Percentiles rank a stretch among this genome's conserved stretches.
These are phyloP conservation scores for Hymenoscyphus albidus DNA, from an alignment of 2,329 filamentous ascomycete genomes.

Conservation along the genomic window DNA sequence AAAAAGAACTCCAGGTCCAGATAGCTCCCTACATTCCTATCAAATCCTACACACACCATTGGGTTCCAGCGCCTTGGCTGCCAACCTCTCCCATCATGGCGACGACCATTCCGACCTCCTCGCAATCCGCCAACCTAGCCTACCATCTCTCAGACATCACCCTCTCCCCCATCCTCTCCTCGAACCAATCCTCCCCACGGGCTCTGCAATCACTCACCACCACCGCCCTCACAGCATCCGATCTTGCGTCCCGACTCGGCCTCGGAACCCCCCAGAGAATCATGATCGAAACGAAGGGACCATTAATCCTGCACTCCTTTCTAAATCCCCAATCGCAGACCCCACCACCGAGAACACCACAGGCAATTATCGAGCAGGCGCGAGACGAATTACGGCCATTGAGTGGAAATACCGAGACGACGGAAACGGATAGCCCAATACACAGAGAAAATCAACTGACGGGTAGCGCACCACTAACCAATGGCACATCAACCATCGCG, in stretches of 20 bases:
- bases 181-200: constrained; percentile 22
- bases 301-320: constrained; percentile 43
- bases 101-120: constrained; percentile 3
- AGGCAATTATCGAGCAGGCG: constrained; percentile 21
- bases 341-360: constrained; percentile 4
- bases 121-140: constrained; percentile 17
- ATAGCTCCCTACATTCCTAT: neutral
- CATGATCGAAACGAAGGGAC: constrained; percentile 51
- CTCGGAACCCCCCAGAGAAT: constrained; percentile 53
- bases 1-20: neutral
- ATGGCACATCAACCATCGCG: constrained; percentile 5
- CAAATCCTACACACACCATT: neutral
- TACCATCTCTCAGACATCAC: constrained; percentile 49
- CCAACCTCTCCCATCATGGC: constrained; percentile 8
- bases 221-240: constrained; percentile 50
- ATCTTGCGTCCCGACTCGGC: constrained; percentile 49
- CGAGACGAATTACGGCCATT: constrained; percentile 28
- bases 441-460: constrained; percentile 8
- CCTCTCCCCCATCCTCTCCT: constrained; percentile 52
- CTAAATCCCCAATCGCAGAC: constrained; percentile 36
- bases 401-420: constrained; percentile 19
- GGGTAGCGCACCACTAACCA: constrained; percentile 20
- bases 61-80: constrained; percentile 7
- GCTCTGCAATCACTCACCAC: constrained; percentile 42
- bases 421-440: neutral